Conservation (phyloP, 257 asterid species). For the Nicotiana benthamiana region DNA sequence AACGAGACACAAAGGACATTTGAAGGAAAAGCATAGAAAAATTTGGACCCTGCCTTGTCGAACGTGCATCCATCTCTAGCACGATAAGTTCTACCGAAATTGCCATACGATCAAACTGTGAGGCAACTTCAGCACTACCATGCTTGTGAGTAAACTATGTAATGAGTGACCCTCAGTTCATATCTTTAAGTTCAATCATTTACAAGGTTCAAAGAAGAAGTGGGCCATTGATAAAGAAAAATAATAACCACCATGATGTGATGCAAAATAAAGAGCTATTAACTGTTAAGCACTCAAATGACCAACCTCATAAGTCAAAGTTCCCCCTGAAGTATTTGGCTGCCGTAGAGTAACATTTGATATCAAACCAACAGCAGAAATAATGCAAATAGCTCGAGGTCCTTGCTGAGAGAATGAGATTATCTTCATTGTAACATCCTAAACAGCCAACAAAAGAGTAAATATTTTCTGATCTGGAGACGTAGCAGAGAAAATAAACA, state of each 20-base stretch:
- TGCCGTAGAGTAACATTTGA: conserved; percentile 67
- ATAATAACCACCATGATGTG: neutral
- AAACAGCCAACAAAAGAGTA: neutral
- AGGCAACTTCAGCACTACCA: neutral
- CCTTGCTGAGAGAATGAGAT: conserved; percentile 69
- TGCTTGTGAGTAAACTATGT: neutral
- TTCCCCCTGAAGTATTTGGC: conserved; percentile 74
- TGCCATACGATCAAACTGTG: neutral
- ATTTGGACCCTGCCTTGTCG: neutral
- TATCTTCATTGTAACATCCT: conserved; percentile 68
- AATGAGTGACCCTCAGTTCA: neutral
- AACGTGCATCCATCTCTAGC: neutral
- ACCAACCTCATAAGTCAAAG: conserved; percentile 68
- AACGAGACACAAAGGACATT: neutral
- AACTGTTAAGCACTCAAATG: neutral
- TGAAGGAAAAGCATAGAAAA: neutral
- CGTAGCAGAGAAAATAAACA: neutral
- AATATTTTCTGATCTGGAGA: neutral
- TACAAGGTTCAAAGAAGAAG: neutral
- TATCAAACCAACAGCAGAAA: conserved; percentile 69
- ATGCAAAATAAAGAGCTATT: neutral
- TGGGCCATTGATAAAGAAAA: neutral
- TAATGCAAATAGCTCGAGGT: conserved; percentile 73
- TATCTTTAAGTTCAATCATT: neutral
- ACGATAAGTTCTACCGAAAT: neutral